Evolutionary conservation across 1,139 yeast genomes (phyloP).

Genomic region (Blastobotrys petasosporus): DNA sequence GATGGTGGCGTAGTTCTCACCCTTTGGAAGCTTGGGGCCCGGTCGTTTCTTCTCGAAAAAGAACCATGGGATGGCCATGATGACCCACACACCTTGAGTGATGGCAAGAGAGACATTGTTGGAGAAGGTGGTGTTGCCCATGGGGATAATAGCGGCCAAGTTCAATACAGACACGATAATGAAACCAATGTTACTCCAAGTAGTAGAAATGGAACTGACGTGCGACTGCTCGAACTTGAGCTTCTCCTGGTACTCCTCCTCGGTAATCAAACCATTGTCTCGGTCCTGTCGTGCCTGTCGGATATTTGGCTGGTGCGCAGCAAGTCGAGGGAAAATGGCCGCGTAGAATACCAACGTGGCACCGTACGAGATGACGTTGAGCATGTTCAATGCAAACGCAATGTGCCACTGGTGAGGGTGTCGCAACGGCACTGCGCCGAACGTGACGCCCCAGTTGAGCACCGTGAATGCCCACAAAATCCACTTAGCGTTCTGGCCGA

Average conservation of each 20-base stretch:
- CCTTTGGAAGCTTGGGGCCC: constrained; percentile 17
- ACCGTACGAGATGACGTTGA: constrained; percentile 17
- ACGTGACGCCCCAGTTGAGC: constrained; percentile 19
- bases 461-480: constrained; percentile 14
- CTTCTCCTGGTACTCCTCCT: constrained; percentile 13
- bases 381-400: constrained; percentile 11
- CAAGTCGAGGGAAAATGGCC: constrained; percentile 19
- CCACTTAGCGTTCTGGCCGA: constrained; percentile 8
- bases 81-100: constrained; percentile 14
- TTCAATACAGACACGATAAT: constrained; percentile 4
- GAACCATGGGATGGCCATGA: constrained; percentile 14
- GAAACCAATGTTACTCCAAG: neutral
- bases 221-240: constrained; percentile 9
- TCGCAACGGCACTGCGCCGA: constrained; percentile 15
- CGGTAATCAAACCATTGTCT: constrained; percentile 15
- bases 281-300: constrained; percentile 16
- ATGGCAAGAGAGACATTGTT: constrained; percentile 16
- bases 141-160: constrained; percentile 11
- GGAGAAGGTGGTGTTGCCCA: neutral
- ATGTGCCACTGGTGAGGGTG: constrained; percentile 14
- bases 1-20: constrained; percentile 14
- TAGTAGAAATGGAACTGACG: constrained; percentile 16
- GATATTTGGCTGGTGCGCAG: constrained; percentile 17
- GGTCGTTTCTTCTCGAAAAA: constrained; percentile 14
- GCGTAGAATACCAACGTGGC: constrained; percentile 18